Conservation (phyloP, 352 stramenopile genomes). For the Phytophthora crassamura region DNA sequence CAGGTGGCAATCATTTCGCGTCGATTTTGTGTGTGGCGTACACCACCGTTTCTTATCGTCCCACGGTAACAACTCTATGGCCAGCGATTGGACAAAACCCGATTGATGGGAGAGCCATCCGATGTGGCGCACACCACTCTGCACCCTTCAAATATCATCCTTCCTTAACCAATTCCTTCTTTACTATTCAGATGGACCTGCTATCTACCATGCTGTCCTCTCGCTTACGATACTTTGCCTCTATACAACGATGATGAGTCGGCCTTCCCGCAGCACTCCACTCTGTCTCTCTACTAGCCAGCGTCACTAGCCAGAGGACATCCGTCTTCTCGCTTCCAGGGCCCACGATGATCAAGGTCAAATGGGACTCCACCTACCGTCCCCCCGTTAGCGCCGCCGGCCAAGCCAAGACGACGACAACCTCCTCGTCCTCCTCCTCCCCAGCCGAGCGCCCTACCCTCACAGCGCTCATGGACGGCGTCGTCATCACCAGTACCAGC, state of each 20-base stretch:
- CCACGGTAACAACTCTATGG: slow-evolving; percentile 4
- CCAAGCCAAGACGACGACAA: slow-evolving; percentile 1
- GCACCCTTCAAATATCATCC: too few species aligned
- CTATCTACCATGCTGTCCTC: not conserved
- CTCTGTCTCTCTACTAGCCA: slow-evolving; percentile 27
- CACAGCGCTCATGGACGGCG: slow-evolving; percentile 53
- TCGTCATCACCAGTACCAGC: slow-evolving; percentile 35
- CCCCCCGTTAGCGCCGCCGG: slow-evolving; percentile 19
- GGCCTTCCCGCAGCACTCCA: slow-evolving; percentile 1
- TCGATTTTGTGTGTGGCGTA: slow-evolving; percentile 7
- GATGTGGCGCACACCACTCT: too few species aligned
- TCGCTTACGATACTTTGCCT: not conserved
- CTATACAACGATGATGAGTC: slow-evolving; percentile 1
- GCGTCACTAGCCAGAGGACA: slow-evolving; percentile 24
- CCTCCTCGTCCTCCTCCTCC: not conserved
- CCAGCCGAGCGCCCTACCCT: slow-evolving; percentile 29
- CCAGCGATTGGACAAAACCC: slow-evolving; percentile 26
- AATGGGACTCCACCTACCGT: slow-evolving; percentile 62
- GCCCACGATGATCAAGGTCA: slow-evolving; percentile 69
- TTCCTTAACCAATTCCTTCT: too few species aligned
- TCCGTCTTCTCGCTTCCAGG: too few species aligned
- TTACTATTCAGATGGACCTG: not conserved
- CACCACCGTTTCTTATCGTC: slow-evolving; percentile 28
- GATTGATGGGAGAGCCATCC: not conserved
- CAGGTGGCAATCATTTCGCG: slow-evolving; percentile 6